Percentiles rank a stretch among this genome's conserved stretches.
phyloP scores from a whole-genome alignment of 257 asterid species.

The Fraxinus quadrangulata region DNA sequence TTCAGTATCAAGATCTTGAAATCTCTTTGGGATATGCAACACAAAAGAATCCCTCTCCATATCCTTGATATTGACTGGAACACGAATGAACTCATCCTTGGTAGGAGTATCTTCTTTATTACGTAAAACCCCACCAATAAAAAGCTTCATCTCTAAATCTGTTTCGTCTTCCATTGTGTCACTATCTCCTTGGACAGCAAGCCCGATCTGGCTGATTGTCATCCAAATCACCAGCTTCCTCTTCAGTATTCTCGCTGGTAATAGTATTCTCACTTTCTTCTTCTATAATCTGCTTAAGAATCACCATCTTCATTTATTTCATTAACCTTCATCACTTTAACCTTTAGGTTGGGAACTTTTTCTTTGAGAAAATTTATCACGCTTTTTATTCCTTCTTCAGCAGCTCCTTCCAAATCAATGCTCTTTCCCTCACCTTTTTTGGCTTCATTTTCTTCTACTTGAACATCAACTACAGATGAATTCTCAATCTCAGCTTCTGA shows the following conservation, averaged over 20 bases:
- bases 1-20: slow-evolving; percentile 50
- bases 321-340: slow-evolving; percentile 70
- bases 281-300: slow-evolving; percentile 59
- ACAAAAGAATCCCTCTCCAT: slow-evolving; percentile 82
- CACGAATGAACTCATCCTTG: slow-evolving; percentile 79
- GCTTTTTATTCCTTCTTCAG: slow-evolving; percentile 85
- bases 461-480: slow-evolving; percentile 62
- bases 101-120: slow-evolving; percentile 65
- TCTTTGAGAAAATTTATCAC: slow-evolving; percentile 87
- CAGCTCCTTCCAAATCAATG: slow-evolving; percentile 74
- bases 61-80: slow-evolving; percentile 72
- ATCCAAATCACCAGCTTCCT: slow-evolving; percentile 52
- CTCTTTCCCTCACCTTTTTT: slow-evolving; percentile 64
- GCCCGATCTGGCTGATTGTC: slow-evolving; percentile 49
- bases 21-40: slow-evolving; percentile 68
- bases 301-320: slow-evolving; percentile 58
- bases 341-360: slow-evolving; percentile 83
- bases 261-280: slow-evolving; percentile 52
- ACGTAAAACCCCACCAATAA: slow-evolving; percentile 86
- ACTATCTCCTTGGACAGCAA: slow-evolving; percentile 51
- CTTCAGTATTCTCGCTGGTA: slow-evolving; percentile 48
- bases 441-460: slow-evolving; percentile 58
- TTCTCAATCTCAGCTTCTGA: slow-evolving; percentile 59
- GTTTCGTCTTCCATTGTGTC: slow-evolving; percentile 52
- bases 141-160: slow-evolving; percentile 69